Evolutionary conservation across 371 early-diverging fungal species (phyloP).

Genomic region (Rhizopus arrhizus): DNA sequence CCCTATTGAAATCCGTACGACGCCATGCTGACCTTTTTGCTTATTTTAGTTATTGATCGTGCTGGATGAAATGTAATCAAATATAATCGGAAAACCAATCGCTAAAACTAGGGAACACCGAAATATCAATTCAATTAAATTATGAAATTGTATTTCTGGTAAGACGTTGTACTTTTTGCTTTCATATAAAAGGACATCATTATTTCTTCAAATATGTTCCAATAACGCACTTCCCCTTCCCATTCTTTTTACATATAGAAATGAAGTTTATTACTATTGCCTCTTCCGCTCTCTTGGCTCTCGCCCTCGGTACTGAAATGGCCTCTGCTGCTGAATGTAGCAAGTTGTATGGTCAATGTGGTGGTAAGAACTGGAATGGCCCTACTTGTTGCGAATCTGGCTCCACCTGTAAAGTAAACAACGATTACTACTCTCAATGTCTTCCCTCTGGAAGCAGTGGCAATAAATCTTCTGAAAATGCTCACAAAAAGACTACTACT

Average conservation of each 20-base stretch:
- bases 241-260: not conserved
- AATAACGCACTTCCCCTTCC: not conserved
- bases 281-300: not conserved
- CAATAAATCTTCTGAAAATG: not conserved
- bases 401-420: slow-evolving; percentile 18
- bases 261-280: slow-evolving; percentile 1
- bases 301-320: slow-evolving; percentile 2
- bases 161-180: too few relatives aligned
- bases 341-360: slow-evolving; percentile 31
- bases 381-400: slow-evolving; percentile 35
- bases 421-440: slow-evolving; percentile 34
- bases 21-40: too few relatives aligned
- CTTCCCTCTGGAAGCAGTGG: slow-evolving; percentile 10
- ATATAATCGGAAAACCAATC: too few relatives aligned
- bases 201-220: not conserved
- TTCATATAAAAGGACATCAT: not conserved
- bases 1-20: not conserved
- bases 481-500: slow-evolving; percentile 14
- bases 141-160: not conserved
- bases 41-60: too few relatives aligned
- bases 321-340: slow-evolving; percentile 14
- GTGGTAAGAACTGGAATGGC: slow-evolving; percentile 30
- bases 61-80: too few relatives aligned
- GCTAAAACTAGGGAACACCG: too few relatives aligned
- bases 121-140: not conserved